phyloP scores from a whole-genome alignment of 2,329 filamentous ascomycete species.

The Zarea fungicola region DNA sequence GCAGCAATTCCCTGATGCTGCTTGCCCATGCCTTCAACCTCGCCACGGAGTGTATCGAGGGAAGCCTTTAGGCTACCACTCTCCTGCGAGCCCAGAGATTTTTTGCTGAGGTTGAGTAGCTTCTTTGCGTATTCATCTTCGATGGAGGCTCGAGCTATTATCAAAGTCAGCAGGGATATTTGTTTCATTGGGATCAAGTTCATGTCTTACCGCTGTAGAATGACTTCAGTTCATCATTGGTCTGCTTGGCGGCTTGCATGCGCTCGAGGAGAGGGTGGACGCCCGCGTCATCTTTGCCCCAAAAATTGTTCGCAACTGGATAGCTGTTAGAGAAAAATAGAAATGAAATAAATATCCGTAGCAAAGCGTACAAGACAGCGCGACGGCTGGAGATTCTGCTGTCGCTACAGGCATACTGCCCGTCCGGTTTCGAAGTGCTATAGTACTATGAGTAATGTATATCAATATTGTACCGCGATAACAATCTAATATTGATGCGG shows the following conservation, averaged over 20 bases:
- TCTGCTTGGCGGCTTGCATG: slow-evolving; percentile 91
- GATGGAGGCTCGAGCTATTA: slow-evolving; percentile 75
- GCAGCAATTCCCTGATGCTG: slow-evolving; percentile 83
- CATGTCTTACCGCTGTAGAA: slow-evolving; percentile 71
- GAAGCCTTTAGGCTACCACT: slow-evolving; percentile 77
- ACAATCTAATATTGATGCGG: neutral
- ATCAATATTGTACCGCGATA: neutral
- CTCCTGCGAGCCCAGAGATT: slow-evolving; percentile 84
- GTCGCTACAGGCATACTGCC: slow-evolving; percentile 53
- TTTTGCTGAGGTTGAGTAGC: slow-evolving; percentile 76
- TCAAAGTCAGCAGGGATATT: neutral
- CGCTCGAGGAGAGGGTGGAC: slow-evolving; percentile 86
- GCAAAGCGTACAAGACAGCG: slow-evolving; percentile 54
- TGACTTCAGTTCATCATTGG: slow-evolving; percentile 84
- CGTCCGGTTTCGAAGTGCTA: neutral
- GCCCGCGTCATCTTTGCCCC: slow-evolving; percentile 98
- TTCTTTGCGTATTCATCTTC: slow-evolving; percentile 96
- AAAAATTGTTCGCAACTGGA: slow-evolving; percentile 96
- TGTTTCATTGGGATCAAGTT: too few relatives aligned
- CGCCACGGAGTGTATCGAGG: slow-evolving; percentile 79
- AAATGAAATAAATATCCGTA: neutral
- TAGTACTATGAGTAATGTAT: neutral
- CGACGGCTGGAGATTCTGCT: slow-evolving; percentile 58
- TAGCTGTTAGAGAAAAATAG: slow-evolving; percentile 8
- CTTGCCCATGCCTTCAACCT: slow-evolving; percentile 91